phyloP scores from a whole-genome alignment of 768 basidiomycete genomes.

The Tulasnella sp. region DNA sequence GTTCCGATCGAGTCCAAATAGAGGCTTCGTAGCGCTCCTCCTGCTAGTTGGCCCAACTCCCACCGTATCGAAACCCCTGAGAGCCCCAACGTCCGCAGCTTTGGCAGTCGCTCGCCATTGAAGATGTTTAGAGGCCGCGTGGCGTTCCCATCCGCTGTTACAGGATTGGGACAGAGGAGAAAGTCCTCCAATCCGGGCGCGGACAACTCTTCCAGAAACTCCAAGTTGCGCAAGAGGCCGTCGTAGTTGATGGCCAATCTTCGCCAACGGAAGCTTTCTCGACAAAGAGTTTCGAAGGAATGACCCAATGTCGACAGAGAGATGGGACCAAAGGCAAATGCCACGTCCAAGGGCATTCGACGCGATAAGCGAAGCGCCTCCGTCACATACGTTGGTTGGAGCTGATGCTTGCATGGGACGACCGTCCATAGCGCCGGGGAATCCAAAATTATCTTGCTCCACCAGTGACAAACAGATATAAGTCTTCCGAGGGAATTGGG shows the following conservation, averaged over 20 bases:
- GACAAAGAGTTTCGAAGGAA: background rate
- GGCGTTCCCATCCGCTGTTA: background rate
- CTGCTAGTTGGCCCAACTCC: background rate
- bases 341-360: background rate
- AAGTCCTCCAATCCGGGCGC: background rate
- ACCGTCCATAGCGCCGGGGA: background rate
- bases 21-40: background rate
- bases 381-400: background rate
- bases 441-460: background rate
- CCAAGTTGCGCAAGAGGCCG: background rate
- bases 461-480: background rate
- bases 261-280: background rate
- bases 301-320: background rate
- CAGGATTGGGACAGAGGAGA: background rate
- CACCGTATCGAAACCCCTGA: background rate
- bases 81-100: background rate
- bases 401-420: background rate
- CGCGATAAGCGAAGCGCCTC: background rate
- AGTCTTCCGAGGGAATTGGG: background rate
- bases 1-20: background rate
- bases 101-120: background rate
- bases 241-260: background rate
- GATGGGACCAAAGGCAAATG: background rate
- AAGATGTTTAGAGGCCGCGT: background rate
- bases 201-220: background rate